These are phyloP conservation scores for Didymella exigua DNA, from an alignment of 2,329 filamentous ascomycete species.

Conservation along the genomic window DNA sequence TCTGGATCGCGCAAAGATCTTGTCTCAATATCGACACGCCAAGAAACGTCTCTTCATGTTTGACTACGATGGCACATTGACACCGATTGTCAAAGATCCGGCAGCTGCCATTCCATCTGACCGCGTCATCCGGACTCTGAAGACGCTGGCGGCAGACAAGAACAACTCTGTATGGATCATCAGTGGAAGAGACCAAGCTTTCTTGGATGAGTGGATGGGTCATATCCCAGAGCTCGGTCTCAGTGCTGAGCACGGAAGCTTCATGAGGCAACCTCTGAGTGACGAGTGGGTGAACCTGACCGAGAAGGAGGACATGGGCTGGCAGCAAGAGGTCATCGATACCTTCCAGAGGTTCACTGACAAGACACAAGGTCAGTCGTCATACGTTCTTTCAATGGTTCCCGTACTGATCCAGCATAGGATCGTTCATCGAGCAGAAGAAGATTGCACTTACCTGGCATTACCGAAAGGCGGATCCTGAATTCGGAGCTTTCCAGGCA, in stretches of 20 bases:
- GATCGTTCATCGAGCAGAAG: slow-evolving; percentile 92
- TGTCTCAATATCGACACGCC: slow-evolving; percentile 75
- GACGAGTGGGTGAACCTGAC: slow-evolving; percentile 88
- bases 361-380: slow-evolving; percentile 73
- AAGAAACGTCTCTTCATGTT: slow-evolving; percentile 93
- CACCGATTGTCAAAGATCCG: slow-evolving; percentile 90
- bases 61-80: slow-evolving; percentile 96
- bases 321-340: slow-evolving; percentile 84
- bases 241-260: slow-evolving; percentile 95
- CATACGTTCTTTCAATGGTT: not conserved
- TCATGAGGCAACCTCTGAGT: slow-evolving; percentile 79
- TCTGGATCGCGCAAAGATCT: slow-evolving; percentile 74
- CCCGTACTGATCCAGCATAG: slow-evolving; percentile 50
- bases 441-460: slow-evolving; percentile 96
- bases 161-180: slow-evolving; percentile 97
- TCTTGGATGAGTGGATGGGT: slow-evolving; percentile 89
- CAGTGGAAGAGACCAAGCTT: slow-evolving; percentile 89
- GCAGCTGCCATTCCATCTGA: slow-evolving; percentile 87
- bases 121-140: slow-evolving; percentile 78
- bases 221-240: slow-evolving; percentile 89
- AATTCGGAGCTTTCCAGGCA: slow-evolving; percentile 80
- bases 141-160: slow-evolving; percentile 77
- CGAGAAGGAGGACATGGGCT: slow-evolving; percentile 85
- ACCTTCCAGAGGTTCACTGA: slow-evolving; percentile 90
- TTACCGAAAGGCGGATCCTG: slow-evolving; percentile 87